Conservation (phyloP, 805 yeast genomes). For the Saccharomycopsis oosterbeekiorum region DNA sequence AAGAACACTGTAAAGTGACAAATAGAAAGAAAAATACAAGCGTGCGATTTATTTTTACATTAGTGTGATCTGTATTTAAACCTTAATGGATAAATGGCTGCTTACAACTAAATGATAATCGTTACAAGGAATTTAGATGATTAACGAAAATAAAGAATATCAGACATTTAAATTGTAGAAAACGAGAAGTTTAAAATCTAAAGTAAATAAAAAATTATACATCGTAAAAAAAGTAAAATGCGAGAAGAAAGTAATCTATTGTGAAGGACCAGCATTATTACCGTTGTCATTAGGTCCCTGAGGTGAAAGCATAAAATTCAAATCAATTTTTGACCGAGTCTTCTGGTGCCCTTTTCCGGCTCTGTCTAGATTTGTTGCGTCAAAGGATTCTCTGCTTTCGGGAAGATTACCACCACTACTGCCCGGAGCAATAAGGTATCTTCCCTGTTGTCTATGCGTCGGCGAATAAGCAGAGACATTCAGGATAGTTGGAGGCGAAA, state of each 20-base stretch:
- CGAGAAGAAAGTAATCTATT: neutral
- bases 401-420: neutral
- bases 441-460: neutral
- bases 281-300: conserved; percentile 4
- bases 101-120: no score
- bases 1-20: no score
- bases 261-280: neutral
- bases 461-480: neutral
- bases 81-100: no score
- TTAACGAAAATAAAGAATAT: neutral
- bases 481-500: neutral
- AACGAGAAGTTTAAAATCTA: neutral
- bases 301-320: conserved; percentile 15
- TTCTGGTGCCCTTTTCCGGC: conserved; percentile 2
- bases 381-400: neutral
- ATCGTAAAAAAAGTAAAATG: neutral
- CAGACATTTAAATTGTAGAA: neutral
- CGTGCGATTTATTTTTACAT: no score
- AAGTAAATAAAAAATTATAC: neutral
- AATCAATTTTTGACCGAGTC: conserved; percentile 15
- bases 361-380: neutral
- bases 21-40: no score
- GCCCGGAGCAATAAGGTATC: neutral
- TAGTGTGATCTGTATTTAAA: no score
- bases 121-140: no score